These are phyloP conservation scores for Annulohypoxylon bovei DNA, from an alignment of 495 filamentous ascomycete genomes.

Conservation along the genomic window DNA sequence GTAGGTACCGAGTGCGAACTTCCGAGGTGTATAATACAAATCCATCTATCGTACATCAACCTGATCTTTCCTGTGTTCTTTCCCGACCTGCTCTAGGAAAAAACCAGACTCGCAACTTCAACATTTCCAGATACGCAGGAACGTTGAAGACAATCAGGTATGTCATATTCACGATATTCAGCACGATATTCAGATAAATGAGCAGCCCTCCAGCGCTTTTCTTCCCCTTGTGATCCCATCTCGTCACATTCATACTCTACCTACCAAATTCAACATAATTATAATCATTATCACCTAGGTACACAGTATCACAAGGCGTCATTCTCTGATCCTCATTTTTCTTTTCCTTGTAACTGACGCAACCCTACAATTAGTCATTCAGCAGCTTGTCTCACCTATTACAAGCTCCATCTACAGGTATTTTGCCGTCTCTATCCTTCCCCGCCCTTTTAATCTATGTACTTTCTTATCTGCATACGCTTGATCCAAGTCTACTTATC, in stretches of 20 bases:
- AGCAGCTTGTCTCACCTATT: conserved; percentile 24
- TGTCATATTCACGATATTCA: background rate
- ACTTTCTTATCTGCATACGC: background rate
- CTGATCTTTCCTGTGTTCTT: conserved; percentile 1
- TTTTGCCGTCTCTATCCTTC: background rate
- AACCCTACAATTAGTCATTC: conserved; percentile 13
- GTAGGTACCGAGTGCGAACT: background rate
- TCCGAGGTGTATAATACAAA: background rate
- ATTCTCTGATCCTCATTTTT: conserved; percentile 1
- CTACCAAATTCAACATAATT: background rate
- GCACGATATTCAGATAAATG: conserved; percentile 6
- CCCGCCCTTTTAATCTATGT: background rate
- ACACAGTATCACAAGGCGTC: conserved; percentile 19
- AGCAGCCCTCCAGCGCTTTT: background rate
- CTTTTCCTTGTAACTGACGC: conserved; percentile 14
- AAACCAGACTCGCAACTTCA: too few species aligned
- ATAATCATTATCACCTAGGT: conserved; percentile 6
- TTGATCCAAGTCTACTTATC: background rate
- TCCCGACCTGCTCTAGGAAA: too few species aligned
- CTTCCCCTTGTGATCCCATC: background rate
- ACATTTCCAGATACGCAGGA: conserved; percentile 3
- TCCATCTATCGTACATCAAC: background rate
- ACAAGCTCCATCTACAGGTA: conserved; percentile 22
- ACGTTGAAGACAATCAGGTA: background rate
- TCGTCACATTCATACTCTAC: background rate